Conservation (phyloP, 179 eudicot species). For the Carnegiea gigantea region DNA sequence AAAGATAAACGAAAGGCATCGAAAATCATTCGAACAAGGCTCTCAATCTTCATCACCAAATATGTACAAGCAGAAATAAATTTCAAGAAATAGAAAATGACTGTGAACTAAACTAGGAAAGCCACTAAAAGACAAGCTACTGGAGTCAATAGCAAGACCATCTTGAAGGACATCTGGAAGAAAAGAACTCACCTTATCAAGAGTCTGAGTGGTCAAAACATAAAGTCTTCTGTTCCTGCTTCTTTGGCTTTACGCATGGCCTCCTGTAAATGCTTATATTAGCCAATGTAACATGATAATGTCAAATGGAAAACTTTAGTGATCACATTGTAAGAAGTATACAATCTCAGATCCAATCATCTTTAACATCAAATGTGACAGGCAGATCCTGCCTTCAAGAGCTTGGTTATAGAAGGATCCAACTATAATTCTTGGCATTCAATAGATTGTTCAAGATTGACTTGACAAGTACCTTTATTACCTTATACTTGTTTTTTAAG, state of each 20-base stretch:
- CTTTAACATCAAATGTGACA: neutral
- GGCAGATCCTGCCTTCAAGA: neutral
- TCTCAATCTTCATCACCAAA: no score
- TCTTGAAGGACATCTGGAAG: neutral
- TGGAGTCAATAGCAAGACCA: neutral
- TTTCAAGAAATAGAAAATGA: no score
- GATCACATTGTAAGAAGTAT: neutral
- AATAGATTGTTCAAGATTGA: no score
- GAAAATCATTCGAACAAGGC: no score
- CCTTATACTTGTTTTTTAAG: no score
- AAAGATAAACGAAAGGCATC: no score
- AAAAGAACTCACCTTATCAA: slow-evolving; percentile 59
- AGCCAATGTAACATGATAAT: neutral
- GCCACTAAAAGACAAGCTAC: no score
- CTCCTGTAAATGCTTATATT: slow-evolving; percentile 43
- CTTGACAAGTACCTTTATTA: no score
- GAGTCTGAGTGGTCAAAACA: slow-evolving; percentile 79
- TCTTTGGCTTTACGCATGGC: slow-evolving; percentile 90
- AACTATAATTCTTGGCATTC: no score
- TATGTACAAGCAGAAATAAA: no score
- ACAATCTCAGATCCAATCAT: neutral
- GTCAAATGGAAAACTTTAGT: neutral
- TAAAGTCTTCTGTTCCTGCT: slow-evolving; percentile 64
- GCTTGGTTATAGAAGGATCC: neutral
- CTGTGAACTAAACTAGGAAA: no score